Base-by-base conservation (phyloP, 768 basidiomycete genomes). In the Tubosaeta brunneosetosa region DNA sequence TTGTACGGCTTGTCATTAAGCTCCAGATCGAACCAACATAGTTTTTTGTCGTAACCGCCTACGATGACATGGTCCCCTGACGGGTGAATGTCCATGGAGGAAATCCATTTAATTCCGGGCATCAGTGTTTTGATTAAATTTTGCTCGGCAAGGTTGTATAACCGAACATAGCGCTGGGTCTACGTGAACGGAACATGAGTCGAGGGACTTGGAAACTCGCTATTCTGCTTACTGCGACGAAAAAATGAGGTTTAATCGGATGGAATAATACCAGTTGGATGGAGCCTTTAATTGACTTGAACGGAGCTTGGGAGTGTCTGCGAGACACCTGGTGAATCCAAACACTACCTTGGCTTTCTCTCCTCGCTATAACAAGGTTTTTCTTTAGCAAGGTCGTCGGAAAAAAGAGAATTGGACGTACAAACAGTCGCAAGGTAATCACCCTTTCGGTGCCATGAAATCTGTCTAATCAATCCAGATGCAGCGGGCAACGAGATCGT, bases 1-100 rank as follows among this genome's bases (percentile, higher is more conserved):
- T 97, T 97, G 80, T 95, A 99, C 1, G 97, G 97, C 69, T 95
- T 97, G 57, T 91, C 88, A 60, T 88, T 91, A 50, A 99, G 83
- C 64, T 98, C 97, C 58, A 99, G 76, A 74, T 99, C 97, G 70
- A 98, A 98, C 97, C 97, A 99, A 69, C 93, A 94, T 14, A 99
- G 74, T 69, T 97, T 97, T 60, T 90, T 86, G 74, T 99, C 97
- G 70, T 98, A 98, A 44, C 92, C 92, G 53, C 97, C 97, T 46
- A 99, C 91, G 55, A 99, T 92, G 55, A 99, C 76, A 75, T 99
- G 94, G 63, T 98, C 94, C 27, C 92, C 92, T 47, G 88, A 87
- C 19, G 95, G 91, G 71, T 99, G 97, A 25, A 99, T 81, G 66
- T 98, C 94, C 86, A 99, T 87, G 10, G 84, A 90, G 33, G 94